Evolutionary conservation across 371 early-diverging fungal genomes (phyloP).

Genomic region (Amoeboaphelidium protococcarum): DNA sequence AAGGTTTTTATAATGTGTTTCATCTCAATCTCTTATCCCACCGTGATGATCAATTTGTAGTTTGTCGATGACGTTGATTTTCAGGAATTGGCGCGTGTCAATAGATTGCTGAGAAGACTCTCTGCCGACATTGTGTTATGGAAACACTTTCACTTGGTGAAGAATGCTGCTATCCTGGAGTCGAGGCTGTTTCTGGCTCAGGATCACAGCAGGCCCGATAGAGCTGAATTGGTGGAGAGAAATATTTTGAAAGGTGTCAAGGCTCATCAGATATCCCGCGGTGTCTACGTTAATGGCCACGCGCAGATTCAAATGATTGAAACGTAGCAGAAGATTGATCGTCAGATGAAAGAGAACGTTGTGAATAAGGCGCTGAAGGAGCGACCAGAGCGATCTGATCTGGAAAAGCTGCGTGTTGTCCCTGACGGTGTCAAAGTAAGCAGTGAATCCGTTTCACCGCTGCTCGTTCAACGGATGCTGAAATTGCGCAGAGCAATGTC

Average conservation of each 20-base stretch:
- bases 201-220: background rate
- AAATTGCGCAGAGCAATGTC: no score
- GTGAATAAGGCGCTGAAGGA: background rate
- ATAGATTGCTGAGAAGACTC: background rate
- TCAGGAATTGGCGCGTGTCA: background rate
- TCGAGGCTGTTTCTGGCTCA: background rate
- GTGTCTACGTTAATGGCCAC: background rate
- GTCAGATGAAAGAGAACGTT: background rate
- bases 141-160: background rate
- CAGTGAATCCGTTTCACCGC: no score
- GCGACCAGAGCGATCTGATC: background rate
- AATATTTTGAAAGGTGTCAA: background rate
- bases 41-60: no score
- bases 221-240: background rate
- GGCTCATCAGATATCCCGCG: background rate
- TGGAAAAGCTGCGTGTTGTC: background rate
- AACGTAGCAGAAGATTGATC: background rate
- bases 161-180: background rate
- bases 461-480: no score
- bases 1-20: no score
- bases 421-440: no score
- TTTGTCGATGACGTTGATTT: background rate
- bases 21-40: no score
- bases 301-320: background rate
- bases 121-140: background rate